Base-by-base conservation (phyloP, 108 stramenopile genomes). In the Skeletonema tropicum region DNA sequence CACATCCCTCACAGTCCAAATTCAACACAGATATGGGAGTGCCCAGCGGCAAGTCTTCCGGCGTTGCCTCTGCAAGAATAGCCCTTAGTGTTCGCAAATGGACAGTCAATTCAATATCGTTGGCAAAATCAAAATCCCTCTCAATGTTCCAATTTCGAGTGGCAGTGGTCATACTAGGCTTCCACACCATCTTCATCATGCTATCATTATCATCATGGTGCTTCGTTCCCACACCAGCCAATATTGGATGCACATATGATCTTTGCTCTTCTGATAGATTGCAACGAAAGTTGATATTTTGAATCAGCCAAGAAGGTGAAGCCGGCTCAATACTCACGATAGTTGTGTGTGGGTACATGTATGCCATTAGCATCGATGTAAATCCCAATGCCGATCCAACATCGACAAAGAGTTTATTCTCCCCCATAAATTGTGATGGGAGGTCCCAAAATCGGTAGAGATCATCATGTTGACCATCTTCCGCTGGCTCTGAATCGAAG, bases 1-100 rank as follows among this genome's bases (percentile, higher is more conserved):
- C 92, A 57, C 92, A 93, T 0, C 89, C 92, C 57, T 89, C 85
- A 69, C 92, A 93, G 60, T 90, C 90, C 35, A 93, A 60, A 71
- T 93, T 90, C 72, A 93, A 17, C 5, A 93, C 92, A 70, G 86
- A 86, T 45, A 93, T 87, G 23, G 83, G 83, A 23, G 83, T 83
- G 4, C 79, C 83, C 14, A 80, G 26, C 19, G 83, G 83, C 30
- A 83, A 71, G 38, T 83, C 79, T 29, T 85, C 77, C 4, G 84
- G 82, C 25, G 75, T 83, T 8, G 88, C 92, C 79, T 93, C 92
- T 7, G 88, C 86, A 46, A 93, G 58, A 36, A 93, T 87, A 10
- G 83, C 66, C 49, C 74, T 66, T 60, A 90, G 59, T 32, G 85
- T 86, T 32, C 87, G 83, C 2, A 93, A 68, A 76, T 77, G 85